Evolutionary conservation across 1,284 basidiomycete species (phyloP), one percentile per base, ranked within the genome.

Genomic region (Fistulina hepatica): DNA sequence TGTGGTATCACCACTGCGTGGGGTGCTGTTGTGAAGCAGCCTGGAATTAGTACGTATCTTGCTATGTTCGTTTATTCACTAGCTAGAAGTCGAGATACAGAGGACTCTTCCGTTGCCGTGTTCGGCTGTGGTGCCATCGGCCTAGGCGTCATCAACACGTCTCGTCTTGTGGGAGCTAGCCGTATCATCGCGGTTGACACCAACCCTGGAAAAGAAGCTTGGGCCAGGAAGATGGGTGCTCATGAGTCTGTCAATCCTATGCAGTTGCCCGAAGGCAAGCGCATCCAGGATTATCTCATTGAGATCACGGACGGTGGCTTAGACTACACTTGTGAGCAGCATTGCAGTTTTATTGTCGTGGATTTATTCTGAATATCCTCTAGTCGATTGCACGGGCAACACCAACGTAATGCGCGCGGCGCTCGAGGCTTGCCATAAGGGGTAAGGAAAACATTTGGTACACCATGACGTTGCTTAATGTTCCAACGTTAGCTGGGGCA

Each of bases 1-100:
- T 97, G 93, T 50, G 92, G 92, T 54, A 93, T 98, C 55, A 97
- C 94, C 25, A 97, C 94, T n/a, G 92, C 91, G 11, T 92, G 83
- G 80, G 89, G 86, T 41, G 82, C 89, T 10, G 89, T 91, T 33
- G 67, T 70, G 34, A 88, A 88, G 60, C 82, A 85, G 55, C 69
- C 76, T 21, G 82, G 82, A 42, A 74, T 86, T 57, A 71, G 83
- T 86, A 51, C 36, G 79, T 65, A 6, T 27, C 25, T 6, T 15
- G n/a, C n/a, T n/a, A n/a, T n/a, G n/a, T n/a, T n/a, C n/a, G n/a
- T n/a, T n/a, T 34, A 20, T 25, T 28, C 7, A 33, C 11, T 21
- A 27, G 16, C 27, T n/a, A 30, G 32, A 22, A n/a, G 25, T 26
- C 21, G 30, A 36, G 16, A 41, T 12, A 15, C 56, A 89, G 86